Evolutionary conservation across 2,329 filamentous ascomycete genomes (phyloP), one percentile per base, ranked within the genome.

Genomic region (Lachnellula occidentalis): DNA sequence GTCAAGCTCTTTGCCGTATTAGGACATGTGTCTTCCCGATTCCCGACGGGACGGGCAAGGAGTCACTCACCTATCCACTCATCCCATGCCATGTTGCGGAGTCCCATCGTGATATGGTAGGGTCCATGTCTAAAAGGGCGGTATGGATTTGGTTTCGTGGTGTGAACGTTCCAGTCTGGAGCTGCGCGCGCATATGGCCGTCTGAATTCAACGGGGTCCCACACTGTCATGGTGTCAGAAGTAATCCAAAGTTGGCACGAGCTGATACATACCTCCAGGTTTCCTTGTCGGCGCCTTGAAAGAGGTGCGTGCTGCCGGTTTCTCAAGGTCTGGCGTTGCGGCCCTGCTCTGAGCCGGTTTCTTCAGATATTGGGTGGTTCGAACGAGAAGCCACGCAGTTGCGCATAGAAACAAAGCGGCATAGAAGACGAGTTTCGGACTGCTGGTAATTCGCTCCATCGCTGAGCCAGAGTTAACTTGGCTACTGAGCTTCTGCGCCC

Each of bases 1-100:
- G 71, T 95, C 90, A 24, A 95, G 79, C 71, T 95, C 88, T 78
- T 53, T 24, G 7, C 45, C 42, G 43, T 21, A 24, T 65, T 37
- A 65, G 61, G 52, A 34, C 43, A 21, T 49, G 53, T 22, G 45
- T 11, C n/a, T 46, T 39, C n/a, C 48, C 27, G 24, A 34, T 46
- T 39, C n/a, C 48, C 27, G 24, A 34, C 7, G 6, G 14, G 17
- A 45, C 3, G 22, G 9, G n/a, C 34, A 21, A 19, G 5, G 14
- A 34, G 45, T 39, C 11, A 59, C 39, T 48, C 53, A 69, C 67
- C 67, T 55, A 69, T 69, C 67, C 67, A 69, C 46, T 69, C 64
- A 54, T 69, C 61, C 67, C 67, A 69, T 34, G 66, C 58, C 67
- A 69, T 69, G 49, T 62, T 68, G 37, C 67, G 58, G 5, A 69